A percentile compares a stretch with the other conserved stretches of the same genome.
Evolutionary conservation across 2,329 filamentous ascomycete species (phyloP).

Genomic region (Alternaria longipes): DNA sequence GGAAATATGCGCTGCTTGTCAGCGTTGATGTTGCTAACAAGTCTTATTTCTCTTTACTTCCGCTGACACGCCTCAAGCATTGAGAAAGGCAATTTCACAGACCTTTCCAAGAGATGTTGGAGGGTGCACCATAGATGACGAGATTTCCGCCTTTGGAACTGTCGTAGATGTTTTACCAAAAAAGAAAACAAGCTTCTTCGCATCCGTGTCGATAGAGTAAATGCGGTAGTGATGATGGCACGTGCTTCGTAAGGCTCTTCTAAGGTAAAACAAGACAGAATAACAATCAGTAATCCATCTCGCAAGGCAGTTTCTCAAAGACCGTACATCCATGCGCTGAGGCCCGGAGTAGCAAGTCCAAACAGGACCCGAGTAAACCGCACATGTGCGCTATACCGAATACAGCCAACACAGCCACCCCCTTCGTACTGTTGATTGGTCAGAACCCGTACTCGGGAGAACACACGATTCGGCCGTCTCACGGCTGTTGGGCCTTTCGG

Average conservation of each 20-base stretch:
- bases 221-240: background rate
- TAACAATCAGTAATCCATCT: background rate
- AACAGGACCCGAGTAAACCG: slow-evolving; percentile 4
- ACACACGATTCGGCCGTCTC: background rate
- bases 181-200: background rate
- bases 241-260: background rate
- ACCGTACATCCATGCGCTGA: background rate
- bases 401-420: background rate
- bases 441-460: background rate
- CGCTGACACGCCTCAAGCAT: background rate
- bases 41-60: background rate
- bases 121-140: background rate
- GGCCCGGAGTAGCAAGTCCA: background rate
- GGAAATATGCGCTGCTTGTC: no score
- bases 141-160: no score
- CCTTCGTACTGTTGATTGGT: background rate
- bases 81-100: background rate
- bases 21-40: background rate
- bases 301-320: background rate
- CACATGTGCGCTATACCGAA: background rate
- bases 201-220: background rate
- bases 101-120: no score
- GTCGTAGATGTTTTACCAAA: no score
- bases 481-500: background rate
- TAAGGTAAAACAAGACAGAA: background rate